Evolutionary conservation across 2,329 filamentous ascomycete species (phyloP).

Genomic region (Fusarium ambrosium): DNA sequence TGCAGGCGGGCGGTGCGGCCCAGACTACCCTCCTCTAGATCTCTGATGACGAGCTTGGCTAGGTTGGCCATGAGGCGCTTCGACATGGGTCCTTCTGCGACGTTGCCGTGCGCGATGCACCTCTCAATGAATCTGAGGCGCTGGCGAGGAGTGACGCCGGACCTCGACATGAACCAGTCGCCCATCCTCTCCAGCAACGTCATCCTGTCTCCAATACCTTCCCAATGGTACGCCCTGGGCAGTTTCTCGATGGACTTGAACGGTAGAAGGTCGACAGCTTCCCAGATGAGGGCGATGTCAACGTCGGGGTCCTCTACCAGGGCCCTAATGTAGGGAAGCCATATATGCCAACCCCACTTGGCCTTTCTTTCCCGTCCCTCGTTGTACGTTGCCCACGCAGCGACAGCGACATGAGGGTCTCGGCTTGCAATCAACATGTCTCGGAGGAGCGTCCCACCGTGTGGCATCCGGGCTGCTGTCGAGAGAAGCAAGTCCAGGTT

Average conservation of each 20-base stretch:
- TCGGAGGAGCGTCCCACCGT: background rate
- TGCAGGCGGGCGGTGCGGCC: constrained; percentile 51
- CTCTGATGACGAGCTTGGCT: constrained; percentile 48
- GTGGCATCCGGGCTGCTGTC: background rate
- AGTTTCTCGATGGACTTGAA: background rate
- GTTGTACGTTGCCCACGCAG: constrained; percentile 30
- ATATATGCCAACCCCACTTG: constrained; percentile 52
- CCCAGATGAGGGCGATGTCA: constrained; percentile 44
- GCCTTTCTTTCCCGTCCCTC: background rate
- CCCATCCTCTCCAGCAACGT: constrained; percentile 50
- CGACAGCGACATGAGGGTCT: constrained; percentile 13
- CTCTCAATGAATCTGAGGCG: constrained; percentile 49
- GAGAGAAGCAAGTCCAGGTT: constrained; percentile 20
- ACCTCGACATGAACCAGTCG: constrained; percentile 47
- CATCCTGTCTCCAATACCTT: constrained; percentile 26
- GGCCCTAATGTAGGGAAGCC: constrained; percentile 49
- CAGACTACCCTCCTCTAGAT: constrained; percentile 51
- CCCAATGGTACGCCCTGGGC: background rate
- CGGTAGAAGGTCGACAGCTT: constrained; percentile 43
- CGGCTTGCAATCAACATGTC: constrained; percentile 4
- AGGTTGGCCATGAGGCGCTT: constrained; percentile 46
- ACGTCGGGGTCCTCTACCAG: constrained; percentile 52
- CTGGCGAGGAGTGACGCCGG: constrained; percentile 48
- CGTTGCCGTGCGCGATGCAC: constrained; percentile 45
- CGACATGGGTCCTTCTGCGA: constrained; percentile 42